Evolutionary conservation across 305 asterid genomes (phyloP).

Genomic region (Fraxinus angustifolia): DNA sequence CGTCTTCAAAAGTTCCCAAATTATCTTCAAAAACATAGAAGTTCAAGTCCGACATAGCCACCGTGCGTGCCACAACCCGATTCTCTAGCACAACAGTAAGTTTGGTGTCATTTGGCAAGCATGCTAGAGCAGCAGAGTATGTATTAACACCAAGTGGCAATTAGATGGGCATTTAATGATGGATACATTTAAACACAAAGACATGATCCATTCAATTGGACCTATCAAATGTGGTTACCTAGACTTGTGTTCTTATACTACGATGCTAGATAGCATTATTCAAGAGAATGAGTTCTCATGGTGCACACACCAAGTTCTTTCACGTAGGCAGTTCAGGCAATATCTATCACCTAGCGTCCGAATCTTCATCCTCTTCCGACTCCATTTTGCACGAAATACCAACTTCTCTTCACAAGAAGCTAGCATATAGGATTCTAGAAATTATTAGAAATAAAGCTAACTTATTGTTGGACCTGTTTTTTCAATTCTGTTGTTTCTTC

Average conservation of each 20-base stretch:
- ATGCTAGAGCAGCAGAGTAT: neutral
- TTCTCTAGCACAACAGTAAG: neutral
- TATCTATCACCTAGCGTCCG: neutral
- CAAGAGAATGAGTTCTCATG: neutral
- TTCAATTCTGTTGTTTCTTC: neutral
- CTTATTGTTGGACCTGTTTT: neutral
- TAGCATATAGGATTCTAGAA: neutral
- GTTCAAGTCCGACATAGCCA: neutral
- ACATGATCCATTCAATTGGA: too few species aligned
- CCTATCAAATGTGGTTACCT: too few species aligned
- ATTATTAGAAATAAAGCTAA: neutral
- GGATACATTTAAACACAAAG: too few species aligned
- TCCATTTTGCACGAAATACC: neutral
- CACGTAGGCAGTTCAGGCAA: neutral
- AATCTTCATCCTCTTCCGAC: neutral
- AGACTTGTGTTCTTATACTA: too few species aligned
- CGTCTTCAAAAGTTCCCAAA: neutral
- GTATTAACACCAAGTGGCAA: too few species aligned
- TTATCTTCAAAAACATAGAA: neutral
- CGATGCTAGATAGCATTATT: too few species aligned
- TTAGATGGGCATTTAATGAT: too few species aligned
- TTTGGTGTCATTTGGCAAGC: neutral
- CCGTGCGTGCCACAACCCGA: neutral
- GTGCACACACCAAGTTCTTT: neutral
- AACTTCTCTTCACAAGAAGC: neutral